A percentile compares a stretch with the other conserved stretches of the same genome.
These are phyloP conservation scores for Chlorella sp. DNA, from an alignment of 139 green algal species.

Conservation along the genomic window DNA sequence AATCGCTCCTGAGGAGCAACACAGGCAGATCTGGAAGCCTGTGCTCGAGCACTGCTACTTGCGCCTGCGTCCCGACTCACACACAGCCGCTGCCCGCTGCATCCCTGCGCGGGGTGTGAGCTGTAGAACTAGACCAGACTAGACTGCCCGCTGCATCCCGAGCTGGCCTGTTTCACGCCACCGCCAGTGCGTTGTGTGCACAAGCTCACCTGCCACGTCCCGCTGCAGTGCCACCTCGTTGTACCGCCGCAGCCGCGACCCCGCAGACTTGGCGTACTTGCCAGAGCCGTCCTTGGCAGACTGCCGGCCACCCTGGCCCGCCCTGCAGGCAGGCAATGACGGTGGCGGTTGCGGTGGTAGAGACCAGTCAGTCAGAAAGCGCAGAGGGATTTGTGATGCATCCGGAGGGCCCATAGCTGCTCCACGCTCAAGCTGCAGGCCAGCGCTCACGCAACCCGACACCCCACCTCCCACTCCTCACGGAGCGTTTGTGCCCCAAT, in stretches of 20 bases:
- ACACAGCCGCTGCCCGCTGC: neutral
- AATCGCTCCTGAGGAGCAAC: neutral
- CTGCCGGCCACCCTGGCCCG: slow-evolving; percentile 91
- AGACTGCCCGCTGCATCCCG: neutral
- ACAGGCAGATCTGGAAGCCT: neutral
- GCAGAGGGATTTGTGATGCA: neutral
- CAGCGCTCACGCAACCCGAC: neutral
- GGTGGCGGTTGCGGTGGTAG: too few relatives aligned
- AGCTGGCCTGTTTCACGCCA: too few relatives aligned
- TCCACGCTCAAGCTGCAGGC: neutral
- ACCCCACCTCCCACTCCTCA: too few relatives aligned
- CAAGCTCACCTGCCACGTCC: slow-evolving; percentile 48
- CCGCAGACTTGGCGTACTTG: slow-evolving; percentile 86
- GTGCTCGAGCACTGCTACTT: neutral
- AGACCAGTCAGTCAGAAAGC: neutral
- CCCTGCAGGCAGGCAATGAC: slow-evolving; percentile 47
- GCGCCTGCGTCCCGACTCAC: too few relatives aligned
- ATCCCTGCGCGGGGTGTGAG: too few relatives aligned
- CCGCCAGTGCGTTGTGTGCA: neutral
- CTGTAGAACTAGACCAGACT: too few relatives aligned
- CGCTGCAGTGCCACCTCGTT: slow-evolving; percentile 85
- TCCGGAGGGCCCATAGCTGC: neutral
- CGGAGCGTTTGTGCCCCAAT: too few relatives aligned
- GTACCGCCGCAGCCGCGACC: slow-evolving; percentile 78
- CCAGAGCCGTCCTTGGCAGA: slow-evolving; percentile 86